A percentile compares a stretch with the other conserved stretches of the same genome.
Conservation (phyloP, 2,329 filamentous ascomycete species). For the Aspergillus sp. region DNA sequence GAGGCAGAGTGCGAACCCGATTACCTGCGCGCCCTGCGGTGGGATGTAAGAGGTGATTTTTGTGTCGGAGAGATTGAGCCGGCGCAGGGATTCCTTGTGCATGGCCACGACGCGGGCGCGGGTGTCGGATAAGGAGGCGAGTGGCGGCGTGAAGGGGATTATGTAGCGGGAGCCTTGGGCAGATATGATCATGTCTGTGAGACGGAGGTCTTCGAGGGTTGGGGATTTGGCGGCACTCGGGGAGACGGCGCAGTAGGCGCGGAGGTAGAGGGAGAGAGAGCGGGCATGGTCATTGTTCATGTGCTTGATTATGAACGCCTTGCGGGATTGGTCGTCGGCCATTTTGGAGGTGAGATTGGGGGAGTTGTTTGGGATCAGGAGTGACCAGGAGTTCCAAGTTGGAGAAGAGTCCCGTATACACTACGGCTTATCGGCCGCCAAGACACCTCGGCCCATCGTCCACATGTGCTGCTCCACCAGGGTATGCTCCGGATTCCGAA, state of each 20-base stretch:
- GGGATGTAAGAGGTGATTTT: constrained; percentile 54
- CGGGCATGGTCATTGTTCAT: constrained; percentile 83
- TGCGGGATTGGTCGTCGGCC: constrained; percentile 36
- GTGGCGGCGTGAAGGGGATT: constrained; percentile 68
- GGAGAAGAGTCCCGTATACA: no score
- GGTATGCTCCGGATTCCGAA: no score
- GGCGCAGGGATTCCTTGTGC: constrained; percentile 60
- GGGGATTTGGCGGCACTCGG: constrained; percentile 57
- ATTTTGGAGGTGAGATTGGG: neutral
- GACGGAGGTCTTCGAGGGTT: constrained; percentile 64
- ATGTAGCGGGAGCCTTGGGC: constrained; percentile 46
- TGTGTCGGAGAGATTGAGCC: constrained; percentile 61
- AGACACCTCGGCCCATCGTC: no score
- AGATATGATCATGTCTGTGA: constrained; percentile 64
- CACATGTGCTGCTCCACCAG: no score
- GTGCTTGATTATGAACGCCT: constrained; percentile 69
- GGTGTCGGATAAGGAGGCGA: constrained; percentile 67
- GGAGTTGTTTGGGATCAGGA: neutral
- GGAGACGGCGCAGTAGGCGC: constrained; percentile 65
- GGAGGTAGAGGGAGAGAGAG: constrained; percentile 76
- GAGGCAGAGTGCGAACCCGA: constrained; percentile 56
- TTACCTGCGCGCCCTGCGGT: constrained; percentile 52
- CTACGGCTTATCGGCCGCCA: no score
- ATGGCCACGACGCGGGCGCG: constrained; percentile 72
- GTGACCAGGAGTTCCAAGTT: neutral